Base-by-base conservation (phyloP, 2,329 filamentous ascomycete genomes). In the Pseudocercospora cruenta region DNA sequence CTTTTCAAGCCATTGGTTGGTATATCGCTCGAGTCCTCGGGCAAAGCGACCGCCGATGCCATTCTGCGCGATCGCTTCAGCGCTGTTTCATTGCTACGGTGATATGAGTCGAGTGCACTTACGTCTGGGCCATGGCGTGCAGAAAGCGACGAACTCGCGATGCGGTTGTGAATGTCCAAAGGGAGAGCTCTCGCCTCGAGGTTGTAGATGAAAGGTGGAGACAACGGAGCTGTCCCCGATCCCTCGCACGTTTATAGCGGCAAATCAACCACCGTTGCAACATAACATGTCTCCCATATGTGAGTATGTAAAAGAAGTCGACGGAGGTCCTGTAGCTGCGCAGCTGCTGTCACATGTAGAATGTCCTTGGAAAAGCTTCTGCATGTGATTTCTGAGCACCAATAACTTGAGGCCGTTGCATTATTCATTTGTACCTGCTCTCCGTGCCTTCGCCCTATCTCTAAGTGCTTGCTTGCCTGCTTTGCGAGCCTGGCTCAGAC, bases 401-500 rank as follows among this genome's bases (percentile, higher is more conserved):
- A 54, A n/a, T 10, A 28, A 4, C 7, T 22, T 16, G 12, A 14
- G 31, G 9, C 31, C 31, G 2, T 19, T 14, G 12, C 45, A 51
- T 43, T 33, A 58, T 58, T 58, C 55, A 39, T 58, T 36, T 26
- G 55, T 63, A 16, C 60, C 69, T 9, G 70, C 58, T 57, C 70
- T 66, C 16, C 70, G 61, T 10, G 68, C 68, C 53, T 58, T 63
- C 6, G 65, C 60, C 33, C 63, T 64, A 6, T 55, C 57, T 36
- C 70, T 63, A 12, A 67, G 61, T 21, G 67, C 83, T 74, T 87
- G 85, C 78, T 90, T 91, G 68, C 88, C 86, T 67, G 80, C 81
- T 82, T 89, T 92, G 73, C 84, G 85, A 7, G 90, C 90, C 79
- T 92, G 90, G 71, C 84, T 90, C 73, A 91, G 75, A 76, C 90